Evolutionary conservation across 768 basidiomycete species (phyloP).

Genomic region (Nevesoporus exiguus): DNA sequence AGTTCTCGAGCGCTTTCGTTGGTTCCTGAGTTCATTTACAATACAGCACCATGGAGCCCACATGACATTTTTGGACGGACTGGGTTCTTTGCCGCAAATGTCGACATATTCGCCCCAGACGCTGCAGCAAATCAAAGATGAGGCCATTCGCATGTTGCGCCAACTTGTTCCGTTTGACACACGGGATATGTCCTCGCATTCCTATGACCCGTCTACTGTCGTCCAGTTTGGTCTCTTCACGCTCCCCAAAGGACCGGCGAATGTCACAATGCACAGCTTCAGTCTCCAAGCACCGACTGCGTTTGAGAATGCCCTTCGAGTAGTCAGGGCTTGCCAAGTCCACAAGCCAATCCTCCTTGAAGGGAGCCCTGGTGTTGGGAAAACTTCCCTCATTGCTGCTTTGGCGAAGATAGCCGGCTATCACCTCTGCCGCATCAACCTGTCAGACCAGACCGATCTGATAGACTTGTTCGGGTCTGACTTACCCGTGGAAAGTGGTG

Average conservation of each 20-base stretch:
- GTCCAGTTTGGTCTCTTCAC: slow-evolving; percentile 73
- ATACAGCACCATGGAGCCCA: slow-evolving; percentile 85
- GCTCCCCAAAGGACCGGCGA: slow-evolving; percentile 54
- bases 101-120: slow-evolving; percentile 58
- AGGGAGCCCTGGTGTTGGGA: slow-evolving; percentile 97
- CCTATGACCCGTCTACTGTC: slow-evolving; percentile 34
- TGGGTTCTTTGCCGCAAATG: slow-evolving; percentile 74
- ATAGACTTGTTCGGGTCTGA: slow-evolving; percentile 96
- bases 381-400: slow-evolving; percentile 89
- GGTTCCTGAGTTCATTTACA: slow-evolving; percentile 13
- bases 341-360: slow-evolving; percentile 90
- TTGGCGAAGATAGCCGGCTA: slow-evolving; percentile 79
- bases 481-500: slow-evolving; percentile 88
- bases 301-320: slow-evolving; percentile 79
- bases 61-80: slow-evolving; percentile 89
- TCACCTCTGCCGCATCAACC: slow-evolving; percentile 85
- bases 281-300: slow-evolving; percentile 89
- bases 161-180: slow-evolving; percentile 49
- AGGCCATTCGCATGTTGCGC: slow-evolving; percentile 53
- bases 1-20: slow-evolving; percentile 25
- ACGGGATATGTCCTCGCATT: slow-evolving; percentile 20
- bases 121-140: slow-evolving; percentile 57
- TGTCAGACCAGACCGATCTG: slow-evolving; percentile 97
- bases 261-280: slow-evolving; percentile 47
- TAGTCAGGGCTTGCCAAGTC: slow-evolving; percentile 87